Evolutionary conservation across 108 stramenopile genomes (phyloP).

Genomic region (Thalassiosira profunda): DNA sequence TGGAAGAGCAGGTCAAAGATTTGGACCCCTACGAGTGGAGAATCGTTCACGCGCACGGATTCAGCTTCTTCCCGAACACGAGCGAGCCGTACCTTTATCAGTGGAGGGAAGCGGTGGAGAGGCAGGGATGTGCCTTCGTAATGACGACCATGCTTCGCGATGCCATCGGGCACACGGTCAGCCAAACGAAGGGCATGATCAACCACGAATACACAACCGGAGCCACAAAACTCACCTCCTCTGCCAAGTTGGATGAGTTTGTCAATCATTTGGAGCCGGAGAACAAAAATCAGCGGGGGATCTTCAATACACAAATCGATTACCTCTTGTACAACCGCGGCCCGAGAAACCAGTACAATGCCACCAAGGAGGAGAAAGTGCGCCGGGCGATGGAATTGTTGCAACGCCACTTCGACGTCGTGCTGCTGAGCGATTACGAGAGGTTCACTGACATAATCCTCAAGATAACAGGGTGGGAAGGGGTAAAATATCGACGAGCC

Average conservation of each 20-base stretch:
- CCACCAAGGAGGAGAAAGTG: conserved; percentile 27
- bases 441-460: conserved; percentile 17
- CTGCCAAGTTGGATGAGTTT: conserved; percentile 19
- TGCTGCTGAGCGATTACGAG: conserved; percentile 21
- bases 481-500: conserved; percentile 3
- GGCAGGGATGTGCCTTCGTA: conserved; percentile 26
- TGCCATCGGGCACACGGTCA: conserved; percentile 30
- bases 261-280: conserved; percentile 6
- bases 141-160: conserved; percentile 29
- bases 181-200: conserved; percentile 31
- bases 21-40: conserved; percentile 34
- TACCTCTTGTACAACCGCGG: conserved; percentile 38
- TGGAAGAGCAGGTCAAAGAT: conserved; percentile 14
- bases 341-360: not conserved
- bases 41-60: conserved; percentile 51
- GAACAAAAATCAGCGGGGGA: conserved; percentile 9
- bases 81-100: conserved; percentile 33
- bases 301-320: conserved; percentile 43
- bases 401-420: conserved; percentile 38
- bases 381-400: conserved; percentile 24
- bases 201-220: conserved; percentile 2
- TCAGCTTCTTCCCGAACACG: conserved; percentile 35
- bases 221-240: conserved; percentile 22
- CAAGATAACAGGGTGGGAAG: conserved; percentile 37
- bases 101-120: conserved; percentile 42